Percentiles rank a stretch among this genome's conserved stretches.
phyloP scores from a whole-genome alignment of 805 yeast species.

The Saccharomycopsis sp. region DNA sequence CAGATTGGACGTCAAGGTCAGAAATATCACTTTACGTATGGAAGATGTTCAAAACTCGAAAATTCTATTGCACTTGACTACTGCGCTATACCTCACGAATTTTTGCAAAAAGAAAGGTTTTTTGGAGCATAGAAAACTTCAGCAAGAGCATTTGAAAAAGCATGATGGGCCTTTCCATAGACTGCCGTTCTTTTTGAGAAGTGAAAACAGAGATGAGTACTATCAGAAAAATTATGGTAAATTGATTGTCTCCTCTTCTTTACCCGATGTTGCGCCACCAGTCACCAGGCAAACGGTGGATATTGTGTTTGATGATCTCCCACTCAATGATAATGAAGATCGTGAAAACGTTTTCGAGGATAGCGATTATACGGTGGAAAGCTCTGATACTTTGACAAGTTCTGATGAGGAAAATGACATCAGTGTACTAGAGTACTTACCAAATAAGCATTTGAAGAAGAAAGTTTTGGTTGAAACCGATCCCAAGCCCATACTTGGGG shows the following conservation, averaged over 20 bases:
- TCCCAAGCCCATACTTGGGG: conserved; percentile 12
- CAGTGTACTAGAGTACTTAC: conserved; percentile 17
- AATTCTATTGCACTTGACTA: conserved; percentile 36
- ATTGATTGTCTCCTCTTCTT: conserved; percentile 49
- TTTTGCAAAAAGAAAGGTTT: conserved; percentile 47
- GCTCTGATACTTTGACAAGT: conserved; percentile 18
- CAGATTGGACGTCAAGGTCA: conserved; percentile 42
- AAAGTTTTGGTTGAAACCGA: background rate
- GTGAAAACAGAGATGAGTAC: conserved; percentile 35
- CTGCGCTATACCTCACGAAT: conserved; percentile 52
- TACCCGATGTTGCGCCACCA: conserved; percentile 59
- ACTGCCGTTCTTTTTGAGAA: conserved; percentile 58
- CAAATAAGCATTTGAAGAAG: conserved; percentile 9
- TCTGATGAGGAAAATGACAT: conserved; percentile 5
- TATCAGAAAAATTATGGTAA: conserved; percentile 45
- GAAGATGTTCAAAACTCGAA: conserved; percentile 21
- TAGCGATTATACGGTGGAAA: conserved; percentile 14
- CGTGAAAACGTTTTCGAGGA: conserved; percentile 20
- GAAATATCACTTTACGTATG: conserved; percentile 33
- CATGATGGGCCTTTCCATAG: conserved; percentile 85
- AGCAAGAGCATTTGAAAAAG: conserved; percentile 52
- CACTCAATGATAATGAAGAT: conserved; percentile 24
- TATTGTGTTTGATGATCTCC: conserved; percentile 30
- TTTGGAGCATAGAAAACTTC: conserved; percentile 38
- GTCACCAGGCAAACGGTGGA: conserved; percentile 41